A percentile compares a stretch with the other conserved stretches of the same genome.
phyloP scores from a whole-genome alignment of 2,329 filamentous ascomycete genomes.

The Capronia coronata region DNA sequence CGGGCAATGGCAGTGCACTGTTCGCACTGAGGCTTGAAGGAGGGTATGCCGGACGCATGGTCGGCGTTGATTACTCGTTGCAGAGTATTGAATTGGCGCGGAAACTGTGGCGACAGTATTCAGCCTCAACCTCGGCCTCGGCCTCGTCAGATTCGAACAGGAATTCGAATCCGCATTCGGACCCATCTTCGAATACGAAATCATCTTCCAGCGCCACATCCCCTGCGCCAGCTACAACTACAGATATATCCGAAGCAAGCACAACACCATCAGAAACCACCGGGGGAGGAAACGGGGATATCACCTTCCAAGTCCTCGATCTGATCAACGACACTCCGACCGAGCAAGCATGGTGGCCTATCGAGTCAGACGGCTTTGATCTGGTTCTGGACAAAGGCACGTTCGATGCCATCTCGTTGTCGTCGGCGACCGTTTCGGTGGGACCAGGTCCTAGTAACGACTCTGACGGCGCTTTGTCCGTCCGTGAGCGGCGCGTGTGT shows the following conservation, averaged over 20 bases:
- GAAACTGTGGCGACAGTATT: constrained; percentile 49
- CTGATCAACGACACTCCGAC: constrained; percentile 26
- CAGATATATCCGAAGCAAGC: constrained; percentile 2
- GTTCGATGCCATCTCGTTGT: constrained; percentile 87
- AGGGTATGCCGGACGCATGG: constrained; percentile 60
- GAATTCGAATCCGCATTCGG: neutral
- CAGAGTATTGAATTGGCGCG: constrained; percentile 66
- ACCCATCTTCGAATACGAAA: no score
- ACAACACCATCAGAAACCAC: no score
- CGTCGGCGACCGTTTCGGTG: constrained; percentile 31
- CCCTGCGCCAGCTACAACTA: neutral
- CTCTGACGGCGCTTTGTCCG: no score
- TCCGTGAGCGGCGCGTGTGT: constrained; percentile 49
- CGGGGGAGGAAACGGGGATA: constrained; percentile 57
- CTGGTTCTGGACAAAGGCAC: constrained; percentile 96
- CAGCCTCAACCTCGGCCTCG: constrained; percentile 26
- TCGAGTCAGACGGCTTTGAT: constrained; percentile 58
- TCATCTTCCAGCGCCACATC: neutral
- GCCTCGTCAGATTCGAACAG: neutral
- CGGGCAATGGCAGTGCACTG: constrained; percentile 88
- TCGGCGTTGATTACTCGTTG: constrained; percentile 83
- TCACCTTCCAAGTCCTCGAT: constrained; percentile 39
- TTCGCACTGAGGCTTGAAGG: constrained; percentile 65
- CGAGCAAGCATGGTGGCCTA: constrained; percentile 36
- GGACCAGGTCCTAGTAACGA: no score